phyloP scores from a whole-genome alignment of 495 filamentous ascomycete genomes.

The Hyaloscypha variabilis region DNA sequence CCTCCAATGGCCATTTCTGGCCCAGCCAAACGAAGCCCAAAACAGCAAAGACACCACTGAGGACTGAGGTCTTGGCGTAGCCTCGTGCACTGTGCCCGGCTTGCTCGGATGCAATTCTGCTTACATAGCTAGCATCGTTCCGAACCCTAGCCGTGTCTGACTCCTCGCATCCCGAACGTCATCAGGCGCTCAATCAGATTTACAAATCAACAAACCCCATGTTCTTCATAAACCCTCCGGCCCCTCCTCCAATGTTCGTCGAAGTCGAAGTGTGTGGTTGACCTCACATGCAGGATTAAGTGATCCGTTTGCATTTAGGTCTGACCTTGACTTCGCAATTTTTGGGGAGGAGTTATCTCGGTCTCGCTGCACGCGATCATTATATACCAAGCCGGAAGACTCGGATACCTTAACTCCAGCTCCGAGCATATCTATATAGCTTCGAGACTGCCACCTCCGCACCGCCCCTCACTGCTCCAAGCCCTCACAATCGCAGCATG shows the following conservation, averaged over 20 bases:
- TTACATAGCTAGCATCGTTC: background rate
- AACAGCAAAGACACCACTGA: background rate
- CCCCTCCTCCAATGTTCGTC: background rate
- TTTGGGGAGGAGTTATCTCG: background rate
- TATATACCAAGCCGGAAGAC: background rate
- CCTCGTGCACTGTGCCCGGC: slow-evolving; percentile 10
- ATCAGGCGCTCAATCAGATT: background rate
- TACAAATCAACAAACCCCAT: background rate
- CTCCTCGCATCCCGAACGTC: background rate
- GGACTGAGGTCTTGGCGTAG: background rate
- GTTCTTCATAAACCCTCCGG: background rate
- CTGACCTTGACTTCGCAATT: background rate
- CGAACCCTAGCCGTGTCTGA: background rate
- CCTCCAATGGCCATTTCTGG: background rate
- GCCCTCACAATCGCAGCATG: background rate
- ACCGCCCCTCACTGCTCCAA: background rate
- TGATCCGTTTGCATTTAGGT: background rate
- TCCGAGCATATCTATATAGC: slow-evolving; percentile 1
- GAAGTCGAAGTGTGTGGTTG: background rate
- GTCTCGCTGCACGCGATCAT: slow-evolving; percentile 3
- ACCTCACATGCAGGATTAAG: background rate
- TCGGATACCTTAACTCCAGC: slow-evolving; percentile 4
- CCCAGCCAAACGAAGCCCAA: background rate
- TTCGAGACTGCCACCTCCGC: background rate
- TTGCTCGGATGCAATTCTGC: slow-evolving; percentile 1